Evolutionary conservation across 1,139 yeast species (phyloP).

Genomic region (Nadsonia starkeyi-henricii): DNA sequence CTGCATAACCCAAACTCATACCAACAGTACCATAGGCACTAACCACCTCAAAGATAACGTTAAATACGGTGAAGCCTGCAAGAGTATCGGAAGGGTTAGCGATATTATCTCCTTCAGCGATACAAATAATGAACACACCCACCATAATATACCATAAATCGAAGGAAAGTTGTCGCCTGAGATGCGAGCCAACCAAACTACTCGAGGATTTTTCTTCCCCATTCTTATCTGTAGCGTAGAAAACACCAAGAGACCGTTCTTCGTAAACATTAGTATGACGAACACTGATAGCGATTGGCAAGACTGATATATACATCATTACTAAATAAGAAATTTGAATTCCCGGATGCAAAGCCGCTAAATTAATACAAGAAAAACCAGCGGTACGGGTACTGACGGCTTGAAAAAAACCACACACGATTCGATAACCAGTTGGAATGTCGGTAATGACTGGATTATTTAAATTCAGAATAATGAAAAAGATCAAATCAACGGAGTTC

Average conservation of each 20-base stretch:
- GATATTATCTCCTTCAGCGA: constrained; percentile 63
- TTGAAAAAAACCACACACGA: constrained; percentile 75
- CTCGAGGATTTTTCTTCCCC: constrained; percentile 15
- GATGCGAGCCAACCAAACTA: constrained; percentile 64
- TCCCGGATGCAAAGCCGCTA: constrained; percentile 68
- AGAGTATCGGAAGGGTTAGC: constrained; percentile 20
- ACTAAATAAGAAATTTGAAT: constrained; percentile 86
- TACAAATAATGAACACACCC: constrained; percentile 74
- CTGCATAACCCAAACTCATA: constrained; percentile 69
- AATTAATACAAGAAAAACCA: constrained; percentile 63
- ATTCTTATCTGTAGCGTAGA: constrained; percentile 32
- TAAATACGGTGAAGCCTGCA: constrained; percentile 50
- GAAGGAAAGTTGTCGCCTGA: constrained; percentile 80
- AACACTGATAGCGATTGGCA: constrained; percentile 90
- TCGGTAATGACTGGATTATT: constrained; percentile 30
- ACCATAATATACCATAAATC: constrained; percentile 89
- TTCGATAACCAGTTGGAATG: constrained; percentile 51
- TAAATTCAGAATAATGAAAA: constrained; percentile 69
- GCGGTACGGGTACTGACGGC: constrained; percentile 92
- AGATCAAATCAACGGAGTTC: constrained; percentile 62
- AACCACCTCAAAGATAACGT: constrained; percentile 70
- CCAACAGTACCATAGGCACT: constrained; percentile 98
- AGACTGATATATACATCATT: constrained; percentile 96
- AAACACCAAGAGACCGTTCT: constrained; percentile 86
- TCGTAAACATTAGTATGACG: constrained; percentile 96